Evolutionary conservation across 1,139 yeast species (phyloP).

Genomic region (Blastobotrys aristatus): DNA sequence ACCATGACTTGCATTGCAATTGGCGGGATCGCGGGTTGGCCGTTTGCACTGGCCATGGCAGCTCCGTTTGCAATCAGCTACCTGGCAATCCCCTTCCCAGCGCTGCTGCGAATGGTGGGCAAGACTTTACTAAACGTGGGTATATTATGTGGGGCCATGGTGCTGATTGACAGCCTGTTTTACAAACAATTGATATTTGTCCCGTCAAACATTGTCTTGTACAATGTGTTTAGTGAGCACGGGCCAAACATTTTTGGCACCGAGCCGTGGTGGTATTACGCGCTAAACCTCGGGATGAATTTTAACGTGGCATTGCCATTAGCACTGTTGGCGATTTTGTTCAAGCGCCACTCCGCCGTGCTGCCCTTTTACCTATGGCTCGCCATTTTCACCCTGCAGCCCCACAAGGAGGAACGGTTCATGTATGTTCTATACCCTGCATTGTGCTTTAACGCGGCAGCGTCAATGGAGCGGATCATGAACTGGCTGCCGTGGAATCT

Average conservation of each 20-base stretch:
- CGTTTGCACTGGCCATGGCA: slow-evolving; percentile 67
- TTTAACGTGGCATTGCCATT: slow-evolving; percentile 56
- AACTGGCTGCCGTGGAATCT: slow-evolving; percentile 24
- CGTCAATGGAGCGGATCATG: slow-evolving; percentile 36
- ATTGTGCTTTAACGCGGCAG: slow-evolving; percentile 58
- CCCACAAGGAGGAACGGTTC: slow-evolving; percentile 93
- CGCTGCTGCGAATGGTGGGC: not conserved
- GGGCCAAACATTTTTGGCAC: slow-evolving; percentile 93
- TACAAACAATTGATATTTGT: slow-evolving; percentile 64
- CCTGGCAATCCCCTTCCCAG: slow-evolving; percentile 12
- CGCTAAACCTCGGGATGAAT: slow-evolving; percentile 63
- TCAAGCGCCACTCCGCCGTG: slow-evolving; percentile 14
- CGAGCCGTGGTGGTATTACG: slow-evolving; percentile 76
- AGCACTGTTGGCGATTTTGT: slow-evolving; percentile 36
- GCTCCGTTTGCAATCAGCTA: slow-evolving; percentile 46
- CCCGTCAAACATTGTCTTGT: slow-evolving; percentile 75
- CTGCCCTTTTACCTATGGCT: slow-evolving; percentile 55
- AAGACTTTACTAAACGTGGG: slow-evolving; percentile 13
- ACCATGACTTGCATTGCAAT: slow-evolving; percentile 51
- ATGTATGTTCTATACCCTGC: slow-evolving; percentile 79
- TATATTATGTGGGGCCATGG: slow-evolving; percentile 31
- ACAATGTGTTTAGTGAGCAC: slow-evolving; percentile 64
- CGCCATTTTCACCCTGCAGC: slow-evolving; percentile 60
- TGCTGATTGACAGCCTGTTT: slow-evolving; percentile 56
- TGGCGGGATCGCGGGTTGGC: slow-evolving; percentile 90